Base-by-base conservation (phyloP, 306 rosid genomes). In the Inga leiocalycina region DNA sequence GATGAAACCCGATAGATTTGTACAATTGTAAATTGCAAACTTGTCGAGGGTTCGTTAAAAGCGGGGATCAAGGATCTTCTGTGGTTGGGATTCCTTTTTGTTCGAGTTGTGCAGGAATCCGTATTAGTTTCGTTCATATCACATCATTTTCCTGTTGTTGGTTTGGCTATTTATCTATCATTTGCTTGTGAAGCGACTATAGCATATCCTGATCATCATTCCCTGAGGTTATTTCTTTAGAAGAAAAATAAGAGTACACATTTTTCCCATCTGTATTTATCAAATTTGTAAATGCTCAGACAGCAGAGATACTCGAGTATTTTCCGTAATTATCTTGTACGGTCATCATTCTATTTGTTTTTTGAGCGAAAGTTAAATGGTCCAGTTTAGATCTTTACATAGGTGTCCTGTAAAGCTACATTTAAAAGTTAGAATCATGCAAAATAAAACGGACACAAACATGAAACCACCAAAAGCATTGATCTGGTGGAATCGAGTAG, bases 1-100 rank as follows among this genome's bases (percentile, higher is more conserved):
- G 99, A 97, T 41, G 99, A 97, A 88, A 82, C 95, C 82, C 97
- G 99, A 43, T 59, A 59, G 34, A 59, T 10, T 10, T 22, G 14
- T 59, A 20, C 91, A 90, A 89, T 83, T 82, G 81, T 65, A 86
- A 75, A 49, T 71, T 64, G 74, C 86, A 27, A 64, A 77, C 54
- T 71, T 44, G 81, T 27, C 73, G 12, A 43, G 75, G 45, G 65
- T 81, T 83, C 81, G 32, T 84, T 76, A 52, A 86, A 52, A 76
- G 88, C 78, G 84, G 81, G 80, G 17, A 51, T 81, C 79, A 64
- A 54, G 85, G 59, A 70, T 79, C 70, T 66, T 3, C 71, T 2
- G 11, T 68, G 81, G 76, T 54, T 72, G 88, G 57, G 80, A 35
- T 71, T 79, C 81, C 61, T 71, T 35, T 57, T 54, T 61, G 49